These are phyloP conservation scores for Hypoxylon sp. DNA, from an alignment of 2,329 filamentous ascomycete species.

Conservation along the genomic window DNA sequence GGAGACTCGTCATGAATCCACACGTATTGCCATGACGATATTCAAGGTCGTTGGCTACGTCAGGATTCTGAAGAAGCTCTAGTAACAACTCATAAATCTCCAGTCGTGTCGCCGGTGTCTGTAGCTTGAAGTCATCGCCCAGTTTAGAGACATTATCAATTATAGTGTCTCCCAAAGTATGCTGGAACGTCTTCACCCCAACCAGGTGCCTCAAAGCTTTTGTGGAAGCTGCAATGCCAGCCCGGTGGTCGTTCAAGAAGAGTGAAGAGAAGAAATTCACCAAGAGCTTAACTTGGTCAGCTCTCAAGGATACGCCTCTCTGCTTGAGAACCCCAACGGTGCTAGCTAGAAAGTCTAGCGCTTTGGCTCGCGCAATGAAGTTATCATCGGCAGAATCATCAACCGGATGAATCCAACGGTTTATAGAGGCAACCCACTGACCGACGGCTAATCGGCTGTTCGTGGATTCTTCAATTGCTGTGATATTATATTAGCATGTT, in stretches of 20 bases:
- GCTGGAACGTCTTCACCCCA: slow-evolving; percentile 66
- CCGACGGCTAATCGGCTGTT: slow-evolving; percentile 64
- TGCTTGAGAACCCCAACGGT: slow-evolving; percentile 66
- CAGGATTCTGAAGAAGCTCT: slow-evolving; percentile 60
- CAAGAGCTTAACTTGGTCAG: slow-evolving; percentile 67
- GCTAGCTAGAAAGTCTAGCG: slow-evolving; percentile 69
- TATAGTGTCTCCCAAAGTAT: slow-evolving; percentile 64
- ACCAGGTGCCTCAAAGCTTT: slow-evolving; percentile 66
- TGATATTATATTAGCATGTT: slow-evolving; percentile 28
- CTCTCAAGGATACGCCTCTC: slow-evolving; percentile 59
- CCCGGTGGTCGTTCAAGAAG: slow-evolving; percentile 72
- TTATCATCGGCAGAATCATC: slow-evolving; percentile 59
- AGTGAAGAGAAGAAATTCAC: slow-evolving; percentile 71
- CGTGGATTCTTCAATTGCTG: slow-evolving; percentile 63
- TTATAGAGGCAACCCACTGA: slow-evolving; percentile 69
- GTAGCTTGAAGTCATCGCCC: slow-evolving; percentile 70
- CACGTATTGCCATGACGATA: slow-evolving; percentile 61
- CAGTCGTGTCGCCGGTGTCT: slow-evolving; percentile 66
- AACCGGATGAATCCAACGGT: slow-evolving; percentile 66
- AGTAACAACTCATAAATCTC: slow-evolving; percentile 67
- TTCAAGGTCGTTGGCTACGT: slow-evolving; percentile 62
- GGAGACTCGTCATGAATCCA: slow-evolving; percentile 64
- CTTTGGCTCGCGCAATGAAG: slow-evolving; percentile 69
- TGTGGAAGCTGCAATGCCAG: slow-evolving; percentile 69
- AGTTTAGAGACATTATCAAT: slow-evolving; percentile 65